These are phyloP conservation scores for Trichoderma erinaceum DNA, from an alignment of 495 filamentous ascomycete species.

Conservation along the genomic window DNA sequence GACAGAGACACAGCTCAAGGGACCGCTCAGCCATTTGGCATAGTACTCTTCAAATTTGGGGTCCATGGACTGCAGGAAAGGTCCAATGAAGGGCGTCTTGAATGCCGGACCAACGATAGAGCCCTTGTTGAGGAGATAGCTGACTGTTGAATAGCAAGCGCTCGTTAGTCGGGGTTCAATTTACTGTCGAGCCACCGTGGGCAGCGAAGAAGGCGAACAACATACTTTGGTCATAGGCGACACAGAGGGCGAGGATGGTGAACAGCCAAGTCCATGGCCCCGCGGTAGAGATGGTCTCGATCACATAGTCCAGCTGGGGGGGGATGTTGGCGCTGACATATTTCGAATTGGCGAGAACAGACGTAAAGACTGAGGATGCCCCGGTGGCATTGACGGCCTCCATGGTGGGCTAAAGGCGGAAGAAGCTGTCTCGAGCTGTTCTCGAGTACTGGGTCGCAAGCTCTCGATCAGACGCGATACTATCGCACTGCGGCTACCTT, in stretches of 20 bases:
- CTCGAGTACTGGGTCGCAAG: neutral
- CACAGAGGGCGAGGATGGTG: constrained; percentile 60
- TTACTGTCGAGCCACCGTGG: neutral
- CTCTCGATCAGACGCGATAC: neutral
- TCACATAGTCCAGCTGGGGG: constrained; percentile 37
- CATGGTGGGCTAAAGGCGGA: neutral
- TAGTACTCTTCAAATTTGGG: constrained; percentile 88
- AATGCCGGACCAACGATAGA: constrained; percentile 72
- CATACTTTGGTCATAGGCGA: constrained; percentile 84
- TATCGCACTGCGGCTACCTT: neutral
- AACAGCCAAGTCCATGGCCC: constrained; percentile 58
- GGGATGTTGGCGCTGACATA: constrained; percentile 38
- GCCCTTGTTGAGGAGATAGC: constrained; percentile 81
- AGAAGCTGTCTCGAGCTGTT: neutral
- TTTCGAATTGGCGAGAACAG: constrained; percentile 65
- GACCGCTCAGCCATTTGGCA: constrained; percentile 85
- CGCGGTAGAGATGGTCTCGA: constrained; percentile 44
- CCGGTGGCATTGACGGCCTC: constrained; percentile 35
- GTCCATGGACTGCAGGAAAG: constrained; percentile 86
- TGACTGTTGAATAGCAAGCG: constrained; percentile 46
- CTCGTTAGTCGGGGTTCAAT: neutral
- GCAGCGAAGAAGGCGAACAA: constrained; percentile 15
- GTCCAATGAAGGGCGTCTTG: constrained; percentile 94
- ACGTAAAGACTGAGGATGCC: constrained; percentile 62
- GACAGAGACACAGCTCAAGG: constrained; percentile 92